Base-by-base conservation (phyloP, 352 stramenopile species). In the Phytophthora tubulina region DNA sequence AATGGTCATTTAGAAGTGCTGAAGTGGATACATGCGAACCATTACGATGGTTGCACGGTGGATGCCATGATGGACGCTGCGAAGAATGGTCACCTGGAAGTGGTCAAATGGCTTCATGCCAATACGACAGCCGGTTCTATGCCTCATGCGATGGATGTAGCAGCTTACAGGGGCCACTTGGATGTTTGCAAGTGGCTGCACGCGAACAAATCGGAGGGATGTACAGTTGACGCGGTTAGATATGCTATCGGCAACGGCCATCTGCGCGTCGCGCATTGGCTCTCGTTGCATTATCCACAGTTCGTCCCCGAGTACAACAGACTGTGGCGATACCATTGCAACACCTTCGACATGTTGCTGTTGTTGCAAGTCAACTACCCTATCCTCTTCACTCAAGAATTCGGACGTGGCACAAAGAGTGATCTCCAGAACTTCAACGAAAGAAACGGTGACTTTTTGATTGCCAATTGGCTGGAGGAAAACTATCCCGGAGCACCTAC, bases 341-440 rank as follows among this genome's bases (percentile, higher is more conserved):
- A 48, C 21, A 53, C 49, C 3, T 56, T 69, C 15, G 51, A 69
- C 27, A 36, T 63, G 21, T 33, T 63, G 27, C 15, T 69, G 46
- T 69, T 69, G 2, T 13, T 69, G 14, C 31, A 63, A 46, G 41
- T 42, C 7, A 42, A 69, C 4, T 70, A 70, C 52, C 52, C 63
- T 6, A 49, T 13, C 17, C 10, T 59, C 2, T 64, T 70, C n/a
- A 64, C 35, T n/a, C 30, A 35, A 6, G 53, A 70, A 21, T 70
- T 70, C 11, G 59, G 36, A 30, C 59, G 59, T 8, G 35, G 59
- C 7, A 67, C 49, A 1, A 67, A 50, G 31, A 59, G 30, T 41
- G 49, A 58, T 36, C 46, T 67, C 7, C 15, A 6, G n/a, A 33
- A 44, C 31, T 30, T 53, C 7, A 63, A 52, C 3, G 17, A 35